A percentile compares a stretch with the other conserved stretches of the same genome.
These are phyloP conservation scores for Sutorius eximius DNA, from an alignment of 1,284 basidiomycete species.

Conservation along the genomic window DNA sequence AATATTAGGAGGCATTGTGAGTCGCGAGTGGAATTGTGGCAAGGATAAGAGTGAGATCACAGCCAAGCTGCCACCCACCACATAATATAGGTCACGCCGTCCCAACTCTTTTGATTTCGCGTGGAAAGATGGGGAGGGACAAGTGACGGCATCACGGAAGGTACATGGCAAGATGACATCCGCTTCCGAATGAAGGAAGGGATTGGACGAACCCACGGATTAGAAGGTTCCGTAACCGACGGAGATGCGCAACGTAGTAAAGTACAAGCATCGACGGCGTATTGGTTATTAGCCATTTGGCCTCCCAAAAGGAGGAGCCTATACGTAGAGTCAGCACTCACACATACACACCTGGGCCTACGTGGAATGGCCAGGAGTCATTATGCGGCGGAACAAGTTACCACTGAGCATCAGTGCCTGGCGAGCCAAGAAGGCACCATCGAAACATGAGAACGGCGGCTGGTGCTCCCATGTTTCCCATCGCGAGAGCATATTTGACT, in stretches of 20 bases:
- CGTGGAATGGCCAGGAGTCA: not conserved
- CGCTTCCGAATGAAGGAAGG: not conserved
- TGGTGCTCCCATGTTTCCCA: not conserved
- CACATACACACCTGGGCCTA: not conserved
- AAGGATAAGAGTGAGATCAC: not conserved
- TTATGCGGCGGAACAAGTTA: not conserved
- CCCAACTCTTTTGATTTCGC: not conserved
- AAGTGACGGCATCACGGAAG: not conserved
- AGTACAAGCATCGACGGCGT: not conserved
- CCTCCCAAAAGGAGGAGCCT: not conserved
- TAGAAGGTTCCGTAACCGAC: not conserved
- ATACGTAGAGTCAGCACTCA: not conserved
- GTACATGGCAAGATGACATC: not conserved
- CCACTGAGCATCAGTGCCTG: not conserved
- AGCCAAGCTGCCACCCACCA: not conserved
- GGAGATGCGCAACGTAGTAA: not conserved
- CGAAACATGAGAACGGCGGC: not conserved
- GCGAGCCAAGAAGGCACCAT: not conserved
- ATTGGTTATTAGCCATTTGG: too few species aligned
- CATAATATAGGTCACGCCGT: not conserved
- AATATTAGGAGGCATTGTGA: constrained; percentile 4
- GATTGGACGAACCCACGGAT: not conserved
- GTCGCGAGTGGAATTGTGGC: not conserved
- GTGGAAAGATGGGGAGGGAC: not conserved
- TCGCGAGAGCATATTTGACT: not conserved